Base-by-base conservation (phyloP, 2,329 filamentous ascomycete genomes). In the Colletotrichum theobromicola region DNA sequence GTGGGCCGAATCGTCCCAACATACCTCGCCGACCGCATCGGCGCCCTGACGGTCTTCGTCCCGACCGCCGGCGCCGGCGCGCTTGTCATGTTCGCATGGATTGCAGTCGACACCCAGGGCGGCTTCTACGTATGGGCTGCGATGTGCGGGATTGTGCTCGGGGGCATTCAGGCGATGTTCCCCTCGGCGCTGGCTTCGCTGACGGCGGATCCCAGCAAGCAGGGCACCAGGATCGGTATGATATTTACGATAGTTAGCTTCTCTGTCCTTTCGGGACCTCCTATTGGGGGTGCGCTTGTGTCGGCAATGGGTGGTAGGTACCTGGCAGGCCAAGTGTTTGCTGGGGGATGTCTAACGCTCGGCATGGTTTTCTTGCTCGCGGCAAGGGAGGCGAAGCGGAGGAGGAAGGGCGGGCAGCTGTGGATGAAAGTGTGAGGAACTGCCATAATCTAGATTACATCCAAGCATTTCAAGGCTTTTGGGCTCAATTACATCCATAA, bases 11-110 rank as follows among this genome's bases (percentile, higher is more conserved):
- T 90, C 26, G 78, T 89, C 21, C 88, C 88, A 1, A 87, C 83
- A 57, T 81, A 85, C 10, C 76, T 89, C 6, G 88, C 87, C 2
- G 88, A 90, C 73, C 82, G 81, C 72, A 83, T 87, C 3, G 90
- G 90, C 1, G 83, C 87, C 0, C 79, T 91, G 60, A 92, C 91
- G 76, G 82, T 88, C 8, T 78, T 90, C 37, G 85, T 89, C 24
- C 84, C 88, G 0, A 63, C 81, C 0, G 79, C 78, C 1, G 63
- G 81, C 8, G 16, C 74, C 4, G 73, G 77, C 0, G 76, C 77
- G 9, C 2, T 81, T 0, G 58, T 81, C 1, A 76, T 83, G 3
- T 83, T 79, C 28, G 81, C 78, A 67, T 83, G 82, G 82, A 72
- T 78, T 0, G 80, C 77, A 1, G 78, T 82, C 7, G 53, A 74